phyloP scores from a whole-genome alignment of 108 stramenopile species.

The Cyclostephanos tholiformis region DNA sequence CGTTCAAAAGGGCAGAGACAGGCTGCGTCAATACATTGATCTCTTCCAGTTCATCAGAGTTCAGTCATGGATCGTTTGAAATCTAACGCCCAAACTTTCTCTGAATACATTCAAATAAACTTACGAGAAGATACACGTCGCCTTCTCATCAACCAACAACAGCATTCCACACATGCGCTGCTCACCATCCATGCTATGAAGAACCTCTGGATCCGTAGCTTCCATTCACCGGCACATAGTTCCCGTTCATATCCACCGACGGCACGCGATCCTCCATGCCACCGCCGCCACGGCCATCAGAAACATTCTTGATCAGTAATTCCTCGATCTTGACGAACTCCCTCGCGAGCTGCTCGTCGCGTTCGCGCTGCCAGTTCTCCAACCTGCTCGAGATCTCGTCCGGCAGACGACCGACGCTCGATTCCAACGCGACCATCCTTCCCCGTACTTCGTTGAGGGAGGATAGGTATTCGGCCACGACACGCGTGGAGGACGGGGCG shows the following conservation, averaged over 20 bases:
- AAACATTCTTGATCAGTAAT: constrained; percentile 10
- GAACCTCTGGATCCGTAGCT: neutral
- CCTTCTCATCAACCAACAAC: too few species aligned
- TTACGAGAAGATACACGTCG: too few species aligned
- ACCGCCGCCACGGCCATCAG: neutral
- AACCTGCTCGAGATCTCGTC: constrained; percentile 6
- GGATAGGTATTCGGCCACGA: constrained; percentile 30
- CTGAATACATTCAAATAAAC: too few species aligned
- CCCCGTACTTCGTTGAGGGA: constrained; percentile 24
- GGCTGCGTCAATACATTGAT: too few species aligned
- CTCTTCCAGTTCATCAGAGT: too few species aligned
- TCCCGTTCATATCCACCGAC: constrained; percentile 1
- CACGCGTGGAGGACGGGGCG: constrained; percentile 29
- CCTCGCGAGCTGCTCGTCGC: constrained; percentile 16
- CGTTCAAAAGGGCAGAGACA: too few species aligned
- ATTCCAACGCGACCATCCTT: constrained; percentile 24
- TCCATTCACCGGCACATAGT: neutral
- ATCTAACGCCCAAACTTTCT: too few species aligned
- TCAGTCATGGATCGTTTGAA: too few species aligned
- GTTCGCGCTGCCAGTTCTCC: constrained; percentile 23
- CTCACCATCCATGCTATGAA: neutral
- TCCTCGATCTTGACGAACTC: constrained; percentile 32
- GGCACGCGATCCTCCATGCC: neutral
- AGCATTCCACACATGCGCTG: too few species aligned
- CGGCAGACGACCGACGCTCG: constrained; percentile 20